Evolutionary conservation across 305 asterid genomes (phyloP).

Genomic region (Withania somnifera): DNA sequence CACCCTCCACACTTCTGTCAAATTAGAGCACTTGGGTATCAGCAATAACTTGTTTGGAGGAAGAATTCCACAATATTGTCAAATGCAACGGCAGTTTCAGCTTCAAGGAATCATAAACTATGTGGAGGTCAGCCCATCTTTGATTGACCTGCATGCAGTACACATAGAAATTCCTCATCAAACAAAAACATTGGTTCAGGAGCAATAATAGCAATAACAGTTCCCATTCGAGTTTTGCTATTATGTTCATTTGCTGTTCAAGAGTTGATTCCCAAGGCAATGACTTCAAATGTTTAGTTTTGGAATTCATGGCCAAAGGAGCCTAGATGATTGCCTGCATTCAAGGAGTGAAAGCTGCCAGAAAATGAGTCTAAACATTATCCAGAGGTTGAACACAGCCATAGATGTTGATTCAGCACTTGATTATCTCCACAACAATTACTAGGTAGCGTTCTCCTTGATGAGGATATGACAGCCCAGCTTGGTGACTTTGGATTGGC

Average conservation of each 20-base stretch:
- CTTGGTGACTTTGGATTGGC: conserved; percentile 30
- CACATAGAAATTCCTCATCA: background rate
- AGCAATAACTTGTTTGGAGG: conserved; percentile 12
- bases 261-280: conserved; percentile 12
- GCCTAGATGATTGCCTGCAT: conserved; percentile 10
- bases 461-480: conserved; percentile 19
- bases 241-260: background rate
- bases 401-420: conserved; percentile 6
- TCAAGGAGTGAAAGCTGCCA: background rate
- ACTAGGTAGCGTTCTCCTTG: conserved; percentile 30
- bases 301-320: background rate
- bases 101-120: background rate
- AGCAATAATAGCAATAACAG: background rate
- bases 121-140: conserved; percentile 3
- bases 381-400: conserved; percentile 19
- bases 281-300: conserved; percentile 16
- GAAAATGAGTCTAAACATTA: background rate
- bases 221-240: background rate
- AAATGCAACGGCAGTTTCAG: background rate
- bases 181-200: background rate
- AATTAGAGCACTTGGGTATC: conserved; percentile 9
- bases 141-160: background rate
- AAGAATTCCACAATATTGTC: conserved; percentile 13
- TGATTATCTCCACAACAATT: conserved; percentile 3
- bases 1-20: conserved; percentile 13